These are phyloP conservation scores for Lonicera japonica DNA, from an alignment of 129 eudicot species.

Conservation along the genomic window DNA sequence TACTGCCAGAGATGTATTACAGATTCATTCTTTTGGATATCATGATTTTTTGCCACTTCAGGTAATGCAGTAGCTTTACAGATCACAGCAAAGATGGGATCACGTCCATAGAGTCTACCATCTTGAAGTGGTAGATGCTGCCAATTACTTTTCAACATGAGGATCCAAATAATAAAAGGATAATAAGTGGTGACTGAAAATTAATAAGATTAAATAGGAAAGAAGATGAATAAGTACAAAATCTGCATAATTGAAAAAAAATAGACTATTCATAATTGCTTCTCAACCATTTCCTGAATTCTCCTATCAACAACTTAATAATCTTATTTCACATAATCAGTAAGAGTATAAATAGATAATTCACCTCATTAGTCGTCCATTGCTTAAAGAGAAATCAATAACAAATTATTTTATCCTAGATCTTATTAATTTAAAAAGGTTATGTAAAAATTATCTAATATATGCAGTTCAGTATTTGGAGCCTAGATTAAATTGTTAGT, in stretches of 20 bases:
- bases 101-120: constrained; percentile 89
- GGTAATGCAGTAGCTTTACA: constrained; percentile 82
- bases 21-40: constrained; percentile 67
- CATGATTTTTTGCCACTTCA: constrained; percentile 50
- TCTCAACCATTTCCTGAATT: too few species aligned
- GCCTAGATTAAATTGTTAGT: too few species aligned
- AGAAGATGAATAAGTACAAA: not conserved
- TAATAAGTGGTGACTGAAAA: not conserved
- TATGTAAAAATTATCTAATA: too few species aligned
- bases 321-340: too few species aligned
- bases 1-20: constrained; percentile 79
- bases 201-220: not conserved
- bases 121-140: constrained; percentile 95
- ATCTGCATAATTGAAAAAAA: not conserved
- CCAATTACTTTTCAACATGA: constrained; percentile 24
- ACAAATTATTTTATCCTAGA: too few species aligned
- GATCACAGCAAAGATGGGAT: constrained; percentile 61
- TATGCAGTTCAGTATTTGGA: too few species aligned
- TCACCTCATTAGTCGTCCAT: too few species aligned
- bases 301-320: too few species aligned
- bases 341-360: too few species aligned
- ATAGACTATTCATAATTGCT: too few species aligned
- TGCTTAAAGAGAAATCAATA: too few species aligned
- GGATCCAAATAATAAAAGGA: constrained; percentile 8
- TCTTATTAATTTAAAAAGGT: too few species aligned